A percentile compares a stretch with the other conserved stretches of the same genome.
phyloP scores from a whole-genome alignment of 2,329 filamentous ascomycete species.

The Tolypocladium pustulatum region DNA sequence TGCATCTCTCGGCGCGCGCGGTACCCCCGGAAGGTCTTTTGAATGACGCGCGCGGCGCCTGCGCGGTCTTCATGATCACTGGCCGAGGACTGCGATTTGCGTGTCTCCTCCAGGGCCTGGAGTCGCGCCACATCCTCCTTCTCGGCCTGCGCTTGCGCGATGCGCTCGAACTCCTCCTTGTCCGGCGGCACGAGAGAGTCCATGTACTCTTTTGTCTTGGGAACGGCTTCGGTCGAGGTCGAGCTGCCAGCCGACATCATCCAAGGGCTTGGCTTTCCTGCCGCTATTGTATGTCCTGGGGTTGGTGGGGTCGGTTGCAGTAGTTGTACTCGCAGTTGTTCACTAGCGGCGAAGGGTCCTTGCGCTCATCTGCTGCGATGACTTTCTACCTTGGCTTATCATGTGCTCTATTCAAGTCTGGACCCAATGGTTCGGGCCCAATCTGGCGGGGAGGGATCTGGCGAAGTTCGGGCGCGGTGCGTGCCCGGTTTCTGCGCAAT shows the following conservation, averaged over 20 bases:
- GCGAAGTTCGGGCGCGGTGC: not conserved
- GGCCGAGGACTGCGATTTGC: slow-evolving; percentile 14
- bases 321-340: not conserved
- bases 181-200: slow-evolving; percentile 39
- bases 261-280: not conserved
- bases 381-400: not conserved
- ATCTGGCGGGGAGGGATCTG: not conserved
- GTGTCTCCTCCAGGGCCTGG: slow-evolving; percentile 25
- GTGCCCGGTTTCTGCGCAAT: not conserved
- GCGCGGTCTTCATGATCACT: slow-evolving; percentile 11
- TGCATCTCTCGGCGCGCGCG: slow-evolving; percentile 58
- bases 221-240: slow-evolving; percentile 4
- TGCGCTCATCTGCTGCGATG: not conserved
- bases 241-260: slow-evolving; percentile 4
- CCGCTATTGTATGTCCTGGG: not conserved
- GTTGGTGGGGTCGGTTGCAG: not conserved
- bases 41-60: slow-evolving; percentile 46
- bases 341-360: not conserved
- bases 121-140: slow-evolving; percentile 33
- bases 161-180: slow-evolving; percentile 33
- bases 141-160: slow-evolving; percentile 36
- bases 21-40: slow-evolving; percentile 71
- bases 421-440: not conserved
- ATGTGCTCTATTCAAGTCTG: not conserved
- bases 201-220: slow-evolving; percentile 33